A percentile compares a stretch with the other conserved stretches of the same genome.
These are phyloP conservation scores for Flaveria sonorensis DNA, from an alignment of 129 eudicot species.

Conservation along the genomic window DNA sequence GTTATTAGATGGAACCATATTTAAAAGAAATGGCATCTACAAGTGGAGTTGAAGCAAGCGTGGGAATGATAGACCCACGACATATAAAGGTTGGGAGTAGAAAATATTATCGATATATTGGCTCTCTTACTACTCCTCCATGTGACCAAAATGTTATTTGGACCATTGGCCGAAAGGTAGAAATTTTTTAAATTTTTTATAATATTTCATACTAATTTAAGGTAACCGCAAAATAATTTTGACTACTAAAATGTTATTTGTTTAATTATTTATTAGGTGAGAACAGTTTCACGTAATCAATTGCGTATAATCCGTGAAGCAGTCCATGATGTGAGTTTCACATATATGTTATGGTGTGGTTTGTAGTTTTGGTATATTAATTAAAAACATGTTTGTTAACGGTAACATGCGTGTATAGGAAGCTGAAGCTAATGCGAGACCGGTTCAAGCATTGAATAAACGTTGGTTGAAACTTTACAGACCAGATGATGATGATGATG, in stretches of 20 bases:
- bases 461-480: not conserved
- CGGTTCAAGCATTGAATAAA: not conserved
- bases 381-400: not conserved
- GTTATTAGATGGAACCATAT: conserved; percentile 33
- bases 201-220: not conserved
- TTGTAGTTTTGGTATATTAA: not conserved
- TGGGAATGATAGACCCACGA: conserved; percentile 26
- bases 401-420: not conserved
- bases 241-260: not conserved
- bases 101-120: conserved; percentile 36
- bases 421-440: conserved; percentile 17
- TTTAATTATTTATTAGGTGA: conserved; percentile 10
- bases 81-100: conserved; percentile 23
- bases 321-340: conserved; percentile 24
- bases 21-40: conserved; percentile 16
- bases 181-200: not conserved
- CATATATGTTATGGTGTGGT: not conserved
- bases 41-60: conserved; percentile 1
- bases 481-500: not conserved
- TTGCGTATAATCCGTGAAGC: conserved; percentile 26
- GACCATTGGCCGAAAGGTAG: conserved; percentile 41
- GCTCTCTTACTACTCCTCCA: conserved; percentile 46
- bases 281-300: conserved; percentile 27
- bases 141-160: conserved; percentile 37
- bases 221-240: not conserved